Base-by-base conservation (phyloP, 768 basidiomycete species). In the Mycena pura region DNA sequence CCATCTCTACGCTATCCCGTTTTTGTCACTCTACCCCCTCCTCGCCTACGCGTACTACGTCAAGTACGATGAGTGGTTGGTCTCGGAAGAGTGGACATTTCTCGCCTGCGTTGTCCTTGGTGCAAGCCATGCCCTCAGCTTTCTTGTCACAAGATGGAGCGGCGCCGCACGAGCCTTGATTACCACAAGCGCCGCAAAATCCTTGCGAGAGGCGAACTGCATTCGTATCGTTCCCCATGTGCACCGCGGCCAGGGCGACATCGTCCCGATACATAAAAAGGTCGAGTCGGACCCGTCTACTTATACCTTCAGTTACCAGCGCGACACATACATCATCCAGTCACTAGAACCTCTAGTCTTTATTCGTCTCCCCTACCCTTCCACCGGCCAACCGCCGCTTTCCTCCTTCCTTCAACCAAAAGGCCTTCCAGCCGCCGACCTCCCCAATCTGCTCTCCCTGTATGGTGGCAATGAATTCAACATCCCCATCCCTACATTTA, bases 81-180 rank as follows among this genome's bases (percentile, higher is more conserved):
- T 89, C 70, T 93, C 92, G 57, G 95, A 96, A 76, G 96, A 99
- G 73, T 99, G 96, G 96, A 96, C 97, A 0, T 99, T 99, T 72
- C 84, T 99, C 21, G 92, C 91, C 34, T 95, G 91, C 65, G 90
- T 96, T 14, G 77, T 87, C 3, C 84, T 99, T 8, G 92, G 92
- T 21, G 90, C 86, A 6, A 87, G 91, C 2, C 97, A 99, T 73
- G 94, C 95, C 3, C 83, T 99, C 57, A 95, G 92, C 70, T 99
- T 95, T 76, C 80, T 99, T 43, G 80, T 91, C 13, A 99, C 96
- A 0, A 85, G 85, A 66, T 99, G 97, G 97, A 95, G 86, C 70
- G 82, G 89, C 11, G 85, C 78, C 25, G 91, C 92, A 51, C 84
- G 86, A 51, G 89, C 93, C 31, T 87, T 85, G 82, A 82, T 96